Base-by-base conservation (phyloP, 2,329 filamentous ascomycete species). In the Proliferodiscus dingleyae region DNA sequence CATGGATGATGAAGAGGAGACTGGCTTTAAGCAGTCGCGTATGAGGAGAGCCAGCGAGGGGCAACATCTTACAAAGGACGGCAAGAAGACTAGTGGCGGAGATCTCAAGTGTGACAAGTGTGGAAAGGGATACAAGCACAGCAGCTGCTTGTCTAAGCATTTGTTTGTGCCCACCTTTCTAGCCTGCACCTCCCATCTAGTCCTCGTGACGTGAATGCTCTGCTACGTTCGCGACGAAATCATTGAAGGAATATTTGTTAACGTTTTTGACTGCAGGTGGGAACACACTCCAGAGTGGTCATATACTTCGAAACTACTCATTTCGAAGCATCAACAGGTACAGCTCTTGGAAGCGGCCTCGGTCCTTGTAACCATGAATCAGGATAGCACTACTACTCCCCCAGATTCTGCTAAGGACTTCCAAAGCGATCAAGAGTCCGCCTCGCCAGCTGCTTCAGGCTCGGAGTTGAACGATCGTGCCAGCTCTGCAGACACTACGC, bases 61-160 rank as follows among this genome's bases (percentile, higher is more conserved):
- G 52, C 87, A 91, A 57, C 82, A 86, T 59, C 75, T 91, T 52
- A 73, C 77, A 61, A 94, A 93, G 69, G 87, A 91, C 61, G 77
- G 79, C 57, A 83, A 81, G 73, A 90, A 89, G 71, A 78, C 80
- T 68, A 86, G 81, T 71, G 80, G 83, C 63, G 81, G 83, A 63
- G 91, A 97, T 68, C 81, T 98, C 66, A 89, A 87, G 70, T 98
- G 93, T 74, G 89, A 95, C 66, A 91, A 90, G 71, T 98, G 93
- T 75, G 91, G 91, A 70, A 98, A 98, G 79, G 89, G 89, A 72
- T 98, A 98, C 81, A 98, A 98, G 83, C 93, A 98, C 79, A 95
- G 90, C 82, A 97, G 93, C 76, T 98, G 93, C 82, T 82, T 98
- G 77, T 94, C 88, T 68, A 98, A 97, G 81, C 93, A 98, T 83